These are phyloP conservation scores for Pythium biforme DNA, from an alignment of 352 stramenopile genomes.

Conservation along the genomic window DNA sequence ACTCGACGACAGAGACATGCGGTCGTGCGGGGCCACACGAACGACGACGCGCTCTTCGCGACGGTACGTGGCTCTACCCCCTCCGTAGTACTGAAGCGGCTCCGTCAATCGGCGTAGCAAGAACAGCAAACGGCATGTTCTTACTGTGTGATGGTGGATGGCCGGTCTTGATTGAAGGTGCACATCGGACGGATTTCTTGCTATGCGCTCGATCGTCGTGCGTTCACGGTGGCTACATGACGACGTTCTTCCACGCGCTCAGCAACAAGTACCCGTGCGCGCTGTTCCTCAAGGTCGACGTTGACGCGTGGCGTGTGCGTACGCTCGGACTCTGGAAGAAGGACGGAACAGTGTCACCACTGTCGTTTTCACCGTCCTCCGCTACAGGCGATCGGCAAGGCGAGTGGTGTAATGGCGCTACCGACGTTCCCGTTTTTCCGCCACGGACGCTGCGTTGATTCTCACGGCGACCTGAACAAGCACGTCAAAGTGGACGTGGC, in stretches of 20 bases:
- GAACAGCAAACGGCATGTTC: too few species aligned
- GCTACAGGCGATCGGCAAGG: slow-evolving; percentile 46
- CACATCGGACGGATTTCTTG: too few species aligned
- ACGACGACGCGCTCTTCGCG: slow-evolving; percentile 32
- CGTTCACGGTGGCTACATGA: slow-evolving; percentile 75
- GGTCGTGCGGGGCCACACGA: slow-evolving; percentile 45
- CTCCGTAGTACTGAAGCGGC: too few species aligned
- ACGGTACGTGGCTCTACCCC: slow-evolving; percentile 18
- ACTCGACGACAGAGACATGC: too few species aligned
- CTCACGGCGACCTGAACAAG: slow-evolving; percentile 77
- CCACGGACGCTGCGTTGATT: slow-evolving; percentile 78
- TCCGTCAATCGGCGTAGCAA: too few species aligned
- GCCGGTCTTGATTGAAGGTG: too few species aligned
- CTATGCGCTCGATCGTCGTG: too few species aligned
- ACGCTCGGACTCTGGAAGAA: too few species aligned
- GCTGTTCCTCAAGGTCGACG: slow-evolving; percentile 86
- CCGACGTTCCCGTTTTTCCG: slow-evolving; percentile 95
- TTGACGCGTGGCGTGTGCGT: slow-evolving; percentile 69
- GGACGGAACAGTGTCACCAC: too few species aligned
- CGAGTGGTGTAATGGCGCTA: slow-evolving; percentile 86
- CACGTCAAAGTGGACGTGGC: too few species aligned
- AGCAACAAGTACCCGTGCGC: slow-evolving; percentile 72
- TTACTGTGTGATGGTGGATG: slow-evolving; percentile 52
- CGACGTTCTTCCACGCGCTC: slow-evolving; percentile 74
- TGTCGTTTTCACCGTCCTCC: too few species aligned